Conservation (phyloP, 1,139 yeast species). For the Geotrichum carabidarum region DNA sequence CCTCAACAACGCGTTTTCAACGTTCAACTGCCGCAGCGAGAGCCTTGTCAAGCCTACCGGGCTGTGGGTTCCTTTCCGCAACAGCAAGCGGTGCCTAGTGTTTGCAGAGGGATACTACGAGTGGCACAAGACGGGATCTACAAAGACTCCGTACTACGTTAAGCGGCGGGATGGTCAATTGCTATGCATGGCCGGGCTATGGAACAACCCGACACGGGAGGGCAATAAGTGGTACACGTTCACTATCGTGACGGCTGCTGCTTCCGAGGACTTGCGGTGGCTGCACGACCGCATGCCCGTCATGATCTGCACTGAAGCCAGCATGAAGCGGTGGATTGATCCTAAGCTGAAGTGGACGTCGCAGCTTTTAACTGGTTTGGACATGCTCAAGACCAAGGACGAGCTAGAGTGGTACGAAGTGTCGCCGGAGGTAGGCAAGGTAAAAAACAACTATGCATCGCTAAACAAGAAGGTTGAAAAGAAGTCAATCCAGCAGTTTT, state of each 20-base stretch:
- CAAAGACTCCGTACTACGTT: constrained; percentile 60
- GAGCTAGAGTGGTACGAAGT: constrained; percentile 54
- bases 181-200: constrained; percentile 70
- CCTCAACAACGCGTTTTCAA: constrained; percentile 17
- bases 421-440: constrained; percentile 59
- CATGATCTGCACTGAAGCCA: neutral
- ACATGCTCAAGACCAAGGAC: neutral
- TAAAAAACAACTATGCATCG: constrained; percentile 46
- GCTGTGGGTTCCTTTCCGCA: constrained; percentile 34
- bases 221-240: constrained; percentile 45
- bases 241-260: constrained; percentile 70
- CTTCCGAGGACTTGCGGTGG: constrained; percentile 53
- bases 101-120: constrained; percentile 84
- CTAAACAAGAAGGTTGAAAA: constrained; percentile 40
- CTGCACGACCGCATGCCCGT: constrained; percentile 77
- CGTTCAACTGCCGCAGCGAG: constrained; percentile 37
- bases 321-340: constrained; percentile 60
- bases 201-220: constrained; percentile 38
- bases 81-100: constrained; percentile 53
- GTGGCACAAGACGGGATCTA: constrained; percentile 46
- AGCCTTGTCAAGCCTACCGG: constrained; percentile 28
- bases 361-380: neutral
- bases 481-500: constrained; percentile 25
- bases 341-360: constrained; percentile 36
- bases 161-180: constrained; percentile 49